These are phyloP conservation scores for Ascochyta clinopodiicola DNA, from an alignment of 2,329 filamentous ascomycete species.

Conservation along the genomic window DNA sequence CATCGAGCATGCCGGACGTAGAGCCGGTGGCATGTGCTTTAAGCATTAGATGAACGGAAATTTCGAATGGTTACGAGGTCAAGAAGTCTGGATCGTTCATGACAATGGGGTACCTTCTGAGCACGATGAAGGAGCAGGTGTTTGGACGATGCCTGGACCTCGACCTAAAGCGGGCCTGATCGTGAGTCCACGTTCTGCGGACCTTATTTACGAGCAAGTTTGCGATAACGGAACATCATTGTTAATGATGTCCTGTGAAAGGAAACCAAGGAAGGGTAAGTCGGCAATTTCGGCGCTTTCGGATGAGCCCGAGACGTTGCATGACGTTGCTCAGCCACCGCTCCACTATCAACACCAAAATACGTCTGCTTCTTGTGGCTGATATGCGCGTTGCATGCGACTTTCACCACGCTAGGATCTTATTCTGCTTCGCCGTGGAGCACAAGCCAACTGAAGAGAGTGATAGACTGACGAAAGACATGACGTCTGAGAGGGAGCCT, in stretches of 20 bases:
- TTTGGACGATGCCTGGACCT: background rate
- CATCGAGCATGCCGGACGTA: background rate
- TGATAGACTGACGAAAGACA: background rate
- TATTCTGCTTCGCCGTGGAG: background rate
- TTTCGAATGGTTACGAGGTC: background rate
- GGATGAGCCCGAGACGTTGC: conserved; percentile 8
- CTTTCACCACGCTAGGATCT: background rate
- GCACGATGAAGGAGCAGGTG: background rate
- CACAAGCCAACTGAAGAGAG: background rate
- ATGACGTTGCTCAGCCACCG: conserved; percentile 18
- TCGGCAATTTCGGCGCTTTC: conserved; percentile 12
- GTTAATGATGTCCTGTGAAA: conserved; percentile 6
- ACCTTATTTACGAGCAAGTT: background rate
- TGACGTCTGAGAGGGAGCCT: background rate
- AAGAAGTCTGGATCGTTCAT: conserved; percentile 1
- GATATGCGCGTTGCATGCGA: conserved; percentile 8
- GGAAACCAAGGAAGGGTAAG: conserved; percentile 9
- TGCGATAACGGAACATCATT: background rate
- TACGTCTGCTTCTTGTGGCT: conserved; percentile 11
- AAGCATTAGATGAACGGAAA: background rate
- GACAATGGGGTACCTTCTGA: background rate
- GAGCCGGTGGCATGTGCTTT: background rate
- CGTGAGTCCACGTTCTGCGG: background rate
- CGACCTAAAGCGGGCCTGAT: background rate
- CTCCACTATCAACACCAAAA: conserved; percentile 10